A percentile compares a stretch with the other conserved stretches of the same genome.
Conservation (phyloP, 108 stramenopile genomes). For the Asterionellopsis glacialis region DNA sequence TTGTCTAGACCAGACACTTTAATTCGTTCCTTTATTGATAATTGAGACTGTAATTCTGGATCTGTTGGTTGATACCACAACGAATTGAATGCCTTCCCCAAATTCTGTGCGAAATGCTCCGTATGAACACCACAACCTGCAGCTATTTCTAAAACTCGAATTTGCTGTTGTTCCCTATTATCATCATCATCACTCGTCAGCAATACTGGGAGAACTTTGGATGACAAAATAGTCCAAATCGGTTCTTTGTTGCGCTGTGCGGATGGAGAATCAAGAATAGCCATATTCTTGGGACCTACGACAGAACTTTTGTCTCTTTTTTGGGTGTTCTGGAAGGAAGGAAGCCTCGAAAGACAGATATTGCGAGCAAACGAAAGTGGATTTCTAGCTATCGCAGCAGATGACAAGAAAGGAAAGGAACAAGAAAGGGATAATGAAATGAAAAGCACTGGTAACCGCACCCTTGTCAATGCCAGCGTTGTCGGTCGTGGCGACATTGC, state of each 20-base stretch:
- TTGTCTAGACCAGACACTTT: slow-evolving; percentile 6
- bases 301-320: too few species aligned
- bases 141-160: slow-evolving; percentile 54
- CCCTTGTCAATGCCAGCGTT: too few species aligned
- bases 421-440: too few species aligned
- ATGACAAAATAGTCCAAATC: slow-evolving; percentile 57
- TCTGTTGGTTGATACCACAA: slow-evolving; percentile 59
- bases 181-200: slow-evolving; percentile 7
- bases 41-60: slow-evolving; percentile 27
- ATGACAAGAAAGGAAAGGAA: too few species aligned
- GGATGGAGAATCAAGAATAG: slow-evolving; percentile 60
- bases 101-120: slow-evolving; percentile 17
- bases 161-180: neutral
- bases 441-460: too few species aligned
- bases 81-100: neutral
- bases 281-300: neutral
- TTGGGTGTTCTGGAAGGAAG: too few species aligned
- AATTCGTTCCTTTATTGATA: slow-evolving; percentile 35
- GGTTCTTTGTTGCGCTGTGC: slow-evolving; percentile 78
- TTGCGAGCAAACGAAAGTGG: too few species aligned
- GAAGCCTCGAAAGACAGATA: too few species aligned
- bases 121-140: slow-evolving; percentile 70
- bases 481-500: too few species aligned
- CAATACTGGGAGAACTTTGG: slow-evolving; percentile 31
- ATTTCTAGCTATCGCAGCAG: too few species aligned